These are phyloP conservation scores for Suhomyces kunorum DNA, from an alignment of 1,139 yeast genomes.

Conservation along the genomic window DNA sequence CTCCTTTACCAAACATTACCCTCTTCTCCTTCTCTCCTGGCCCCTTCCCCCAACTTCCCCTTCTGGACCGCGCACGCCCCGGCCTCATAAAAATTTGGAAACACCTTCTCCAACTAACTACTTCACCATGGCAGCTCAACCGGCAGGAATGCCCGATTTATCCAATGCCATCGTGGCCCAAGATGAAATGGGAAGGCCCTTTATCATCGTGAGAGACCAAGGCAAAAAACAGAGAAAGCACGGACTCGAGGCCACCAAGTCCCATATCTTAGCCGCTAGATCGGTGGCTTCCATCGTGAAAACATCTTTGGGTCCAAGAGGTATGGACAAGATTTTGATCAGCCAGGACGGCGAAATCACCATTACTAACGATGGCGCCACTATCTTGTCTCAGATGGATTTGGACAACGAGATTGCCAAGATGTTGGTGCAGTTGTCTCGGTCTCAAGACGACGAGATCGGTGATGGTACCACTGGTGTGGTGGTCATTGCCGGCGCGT, in stretches of 20 bases:
- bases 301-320: slow-evolving; percentile 95
- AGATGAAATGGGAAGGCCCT: slow-evolving; percentile 99
- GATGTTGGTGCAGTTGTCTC: slow-evolving; percentile 87
- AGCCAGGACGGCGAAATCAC: slow-evolving; percentile 96
- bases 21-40: neutral
- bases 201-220: slow-evolving; percentile 95
- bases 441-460: slow-evolving; percentile 96
- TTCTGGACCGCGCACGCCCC: slow-evolving; percentile 5
- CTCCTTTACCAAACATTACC: too few relatives aligned
- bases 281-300: slow-evolving; percentile 91
- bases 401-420: slow-evolving; percentile 95
- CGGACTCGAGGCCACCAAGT: slow-evolving; percentile 93
- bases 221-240: slow-evolving; percentile 90
- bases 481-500: slow-evolving; percentile 92
- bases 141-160: slow-evolving; percentile 78
- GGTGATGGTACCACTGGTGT: slow-evolving; percentile 99
- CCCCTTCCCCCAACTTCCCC: neutral
- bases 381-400: slow-evolving; percentile 94
- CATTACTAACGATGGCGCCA: slow-evolving; percentile 98
- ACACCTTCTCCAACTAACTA: slow-evolving; percentile 2
- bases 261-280: slow-evolving; percentile 93
- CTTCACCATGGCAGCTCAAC: slow-evolving; percentile 24
- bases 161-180: slow-evolving; percentile 98
- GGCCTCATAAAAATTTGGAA: slow-evolving; percentile 5
- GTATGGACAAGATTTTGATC: slow-evolving; percentile 93